Conservation (phyloP, 495 filamentous ascomycete species). For the Aspergillus sparsus region DNA sequence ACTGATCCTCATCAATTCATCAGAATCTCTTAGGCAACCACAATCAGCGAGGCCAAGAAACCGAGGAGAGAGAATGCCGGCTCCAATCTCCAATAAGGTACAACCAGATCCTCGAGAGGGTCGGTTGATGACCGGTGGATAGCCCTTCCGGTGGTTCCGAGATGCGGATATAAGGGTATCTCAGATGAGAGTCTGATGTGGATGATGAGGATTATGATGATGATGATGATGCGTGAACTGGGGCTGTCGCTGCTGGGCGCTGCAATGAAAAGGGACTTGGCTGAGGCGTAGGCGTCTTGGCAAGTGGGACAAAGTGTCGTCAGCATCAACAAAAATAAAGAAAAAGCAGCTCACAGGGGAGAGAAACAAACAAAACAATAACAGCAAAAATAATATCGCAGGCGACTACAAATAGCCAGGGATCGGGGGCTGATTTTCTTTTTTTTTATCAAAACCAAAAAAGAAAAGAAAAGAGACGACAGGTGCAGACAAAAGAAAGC, state of each 20-base stretch:
- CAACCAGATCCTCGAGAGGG: too few species aligned
- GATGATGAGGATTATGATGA: not conserved
- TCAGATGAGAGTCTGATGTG: not conserved
- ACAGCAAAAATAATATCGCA: not conserved
- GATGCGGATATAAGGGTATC: too few species aligned
- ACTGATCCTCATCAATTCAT: not conserved
- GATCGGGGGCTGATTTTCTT: too few species aligned
- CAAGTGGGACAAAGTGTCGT: slow-evolving; percentile 7
- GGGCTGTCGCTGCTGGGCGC: slow-evolving; percentile 3
- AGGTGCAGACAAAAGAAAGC: too few species aligned
- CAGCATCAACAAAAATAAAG: slow-evolving; percentile 2
- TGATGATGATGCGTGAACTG: not conserved
- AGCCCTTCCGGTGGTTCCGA: too few species aligned
- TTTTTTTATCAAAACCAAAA: too few species aligned
- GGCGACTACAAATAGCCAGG: too few species aligned
- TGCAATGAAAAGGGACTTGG: slow-evolving; percentile 7
- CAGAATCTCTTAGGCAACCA: slow-evolving; percentile 3
- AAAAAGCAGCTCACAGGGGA: slow-evolving; percentile 5
- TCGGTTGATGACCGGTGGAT: too few species aligned
- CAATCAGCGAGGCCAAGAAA: too few species aligned
- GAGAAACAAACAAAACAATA: not conserved
- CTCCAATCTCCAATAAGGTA: too few species aligned
- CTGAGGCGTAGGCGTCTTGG: slow-evolving; percentile 30
- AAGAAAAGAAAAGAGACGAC: too few species aligned
- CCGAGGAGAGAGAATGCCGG: too few species aligned